These are phyloP conservation scores for Phalaenopsis aphrodite DNA, from an alignment of 106 monocot species.

Conservation along the genomic window DNA sequence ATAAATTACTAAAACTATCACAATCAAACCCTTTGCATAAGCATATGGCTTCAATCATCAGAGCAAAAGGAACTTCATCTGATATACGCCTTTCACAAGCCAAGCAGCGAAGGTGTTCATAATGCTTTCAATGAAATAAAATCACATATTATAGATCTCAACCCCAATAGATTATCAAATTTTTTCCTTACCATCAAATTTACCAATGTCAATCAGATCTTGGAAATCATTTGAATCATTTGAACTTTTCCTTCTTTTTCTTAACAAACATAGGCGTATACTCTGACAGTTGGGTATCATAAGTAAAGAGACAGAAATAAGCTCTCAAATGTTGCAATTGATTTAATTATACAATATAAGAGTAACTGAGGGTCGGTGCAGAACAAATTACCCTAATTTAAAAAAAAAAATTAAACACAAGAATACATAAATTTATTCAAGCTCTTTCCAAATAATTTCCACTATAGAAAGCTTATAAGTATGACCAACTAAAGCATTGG, in stretches of 20 bases:
- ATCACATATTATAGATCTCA: background rate
- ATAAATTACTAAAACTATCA: background rate
- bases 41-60: background rate
- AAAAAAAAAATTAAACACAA: background rate
- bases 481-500: background rate
- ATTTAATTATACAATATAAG: background rate
- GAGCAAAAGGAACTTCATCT: background rate
- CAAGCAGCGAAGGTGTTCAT: background rate
- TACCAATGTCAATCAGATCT: background rate
- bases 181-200: background rate
- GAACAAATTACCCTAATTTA: background rate
- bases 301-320: background rate
- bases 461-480: background rate
- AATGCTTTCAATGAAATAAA: background rate
- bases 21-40: background rate
- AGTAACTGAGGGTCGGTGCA: background rate
- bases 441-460: background rate
- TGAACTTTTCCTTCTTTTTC: background rate
- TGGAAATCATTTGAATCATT: constrained; percentile 2
- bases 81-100: background rate
- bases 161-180: background rate
- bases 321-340: background rate
- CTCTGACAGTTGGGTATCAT: background rate
- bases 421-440: background rate
- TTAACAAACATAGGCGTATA: background rate